phyloP scores from a whole-genome alignment of 1,284 basidiomycete genomes.

The Marasmius sp. region DNA sequence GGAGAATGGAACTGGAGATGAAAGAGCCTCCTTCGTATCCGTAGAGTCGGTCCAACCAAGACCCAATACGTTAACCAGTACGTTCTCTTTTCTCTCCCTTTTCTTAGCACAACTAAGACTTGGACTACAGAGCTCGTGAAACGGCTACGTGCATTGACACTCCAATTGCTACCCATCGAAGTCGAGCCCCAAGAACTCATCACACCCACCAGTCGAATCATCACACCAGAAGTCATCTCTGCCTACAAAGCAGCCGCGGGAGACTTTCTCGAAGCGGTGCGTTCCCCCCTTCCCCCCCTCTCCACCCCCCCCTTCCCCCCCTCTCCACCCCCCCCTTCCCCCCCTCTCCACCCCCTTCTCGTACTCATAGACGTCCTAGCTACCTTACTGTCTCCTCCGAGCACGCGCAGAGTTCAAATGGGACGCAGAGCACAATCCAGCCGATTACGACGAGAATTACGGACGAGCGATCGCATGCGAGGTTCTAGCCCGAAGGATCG shows the following conservation, averaged over 20 bases:
- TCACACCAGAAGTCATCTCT: conserved; percentile 67
- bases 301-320: conserved; percentile 9
- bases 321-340: not conserved
- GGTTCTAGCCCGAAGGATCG: conserved; percentile 80
- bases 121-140: conserved; percentile 68
- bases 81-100: conserved; percentile 20
- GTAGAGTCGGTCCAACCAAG: conserved; percentile 51
- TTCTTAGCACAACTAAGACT: not conserved
- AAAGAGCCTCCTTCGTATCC: conserved; percentile 47
- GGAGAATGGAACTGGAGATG: conserved; percentile 32
- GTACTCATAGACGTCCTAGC: conserved; percentile 35
- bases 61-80: conserved; percentile 75
- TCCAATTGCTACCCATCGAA: conserved; percentile 80
- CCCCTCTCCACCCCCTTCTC: no score
- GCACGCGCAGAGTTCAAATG: conserved; percentile 78
- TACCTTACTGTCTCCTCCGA: conserved; percentile 80
- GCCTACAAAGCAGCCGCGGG: conserved; percentile 69
- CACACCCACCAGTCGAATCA: conserved; percentile 68
- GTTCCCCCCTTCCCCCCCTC: conserved; percentile 22
- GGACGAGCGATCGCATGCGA: conserved; percentile 85
- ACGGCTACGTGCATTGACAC: conserved; percentile 76
- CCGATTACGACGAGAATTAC: conserved; percentile 85
- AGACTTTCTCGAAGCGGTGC: conserved; percentile 78
- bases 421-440: conserved; percentile 71
- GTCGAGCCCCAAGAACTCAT: conserved; percentile 60